Base-by-base conservation (phyloP, 768 basidiomycete genomes). In the Krasilnikovozyma curviuscula region DNA sequence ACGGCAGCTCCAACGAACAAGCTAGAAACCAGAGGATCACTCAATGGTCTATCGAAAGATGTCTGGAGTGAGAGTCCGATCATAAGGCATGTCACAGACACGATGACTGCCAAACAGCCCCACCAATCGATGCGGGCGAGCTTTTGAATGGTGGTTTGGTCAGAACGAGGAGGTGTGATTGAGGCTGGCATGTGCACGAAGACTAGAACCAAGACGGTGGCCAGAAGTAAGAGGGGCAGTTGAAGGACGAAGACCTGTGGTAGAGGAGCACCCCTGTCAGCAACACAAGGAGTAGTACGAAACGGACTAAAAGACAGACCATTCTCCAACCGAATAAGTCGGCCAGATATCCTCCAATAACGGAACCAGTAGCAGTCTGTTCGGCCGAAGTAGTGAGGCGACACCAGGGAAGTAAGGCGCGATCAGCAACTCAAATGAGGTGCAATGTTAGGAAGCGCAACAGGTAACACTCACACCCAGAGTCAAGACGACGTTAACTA, bases 291-390 rank as follows among this genome's bases (percentile, higher is more conserved):
- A n/a, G n/a, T n/a, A n/a, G n/a, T n/a, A n/a, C n/a, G n/a, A n/a
- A n/a, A n/a, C n/a, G n/a, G n/a, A n/a, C n/a, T 52, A 57, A 38
- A 58, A 61, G 6, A 54, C 58, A 8, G 47, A 48, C 44, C n/a
- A n/a, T n/a, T n/a, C 61, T 37, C 61, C 61, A 62, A 16, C 61
- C 61, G 3, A 45, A 56, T 7, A 30, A 12, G 47, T 62, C 61
- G 1, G 57, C 47, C 0, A 60, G 46, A 7, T 38, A 53, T 10
- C 61, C 61, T 5, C 61, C 61, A 2, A 62, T 13, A 4, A 62
- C 55, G 0, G 56, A 54, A 5, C 61, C 61, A 0, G 53, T 43
- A 0, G 59, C 57, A 1, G 54, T 33, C 7, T n/a, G n/a, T n/a
- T n/a, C n/a, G n/a, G n/a, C n/a, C n/a, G n/a, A n/a, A n/a, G n/a